Percentiles rank a stretch among this genome's conserved stretches.
Conservation (phyloP, 1,284 basidiomycete genomes). For the Boletus mariae region DNA sequence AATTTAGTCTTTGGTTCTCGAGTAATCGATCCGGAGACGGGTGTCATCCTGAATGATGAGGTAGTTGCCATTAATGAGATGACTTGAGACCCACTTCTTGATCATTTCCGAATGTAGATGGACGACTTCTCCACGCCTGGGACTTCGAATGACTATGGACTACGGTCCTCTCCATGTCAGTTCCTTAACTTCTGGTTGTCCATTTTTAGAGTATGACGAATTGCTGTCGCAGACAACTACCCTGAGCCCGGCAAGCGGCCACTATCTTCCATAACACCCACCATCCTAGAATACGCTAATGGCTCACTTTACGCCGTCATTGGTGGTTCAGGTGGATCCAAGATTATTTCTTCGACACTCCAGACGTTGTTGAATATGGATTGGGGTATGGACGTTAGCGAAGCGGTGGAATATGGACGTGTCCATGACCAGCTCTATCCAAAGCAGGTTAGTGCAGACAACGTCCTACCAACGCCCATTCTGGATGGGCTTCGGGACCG, state of each 20-base stretch:
- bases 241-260: constrained; percentile 85
- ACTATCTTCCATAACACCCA: constrained; percentile 78
- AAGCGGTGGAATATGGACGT: constrained; percentile 83
- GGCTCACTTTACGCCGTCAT: constrained; percentile 71
- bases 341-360: constrained; percentile 79
- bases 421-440: constrained; percentile 93
- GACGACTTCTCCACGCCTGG: constrained; percentile 89
- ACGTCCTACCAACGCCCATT: constrained; percentile 50
- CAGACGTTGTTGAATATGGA: constrained; percentile 82
- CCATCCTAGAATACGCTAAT: constrained; percentile 73
- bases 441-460: constrained; percentile 58
- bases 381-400: constrained; percentile 76
- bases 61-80: constrained; percentile 24
- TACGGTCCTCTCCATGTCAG: constrained; percentile 81
- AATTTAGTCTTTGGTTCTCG: constrained; percentile 86
- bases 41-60: constrained; percentile 88
- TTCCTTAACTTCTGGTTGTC: neutral
- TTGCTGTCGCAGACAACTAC: constrained; percentile 64
- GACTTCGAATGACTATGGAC: constrained; percentile 75
- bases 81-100: constrained; percentile 4
- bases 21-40: constrained; percentile 81
- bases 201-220: constrained; percentile 4
- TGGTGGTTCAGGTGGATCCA: constrained; percentile 85
- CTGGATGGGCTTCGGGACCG: constrained; percentile 53
- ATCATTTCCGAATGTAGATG: constrained; percentile 45